Evolutionary conservation across 1,284 basidiomycete species (phyloP).

Genomic region (Hemileia vastatrix): DNA sequence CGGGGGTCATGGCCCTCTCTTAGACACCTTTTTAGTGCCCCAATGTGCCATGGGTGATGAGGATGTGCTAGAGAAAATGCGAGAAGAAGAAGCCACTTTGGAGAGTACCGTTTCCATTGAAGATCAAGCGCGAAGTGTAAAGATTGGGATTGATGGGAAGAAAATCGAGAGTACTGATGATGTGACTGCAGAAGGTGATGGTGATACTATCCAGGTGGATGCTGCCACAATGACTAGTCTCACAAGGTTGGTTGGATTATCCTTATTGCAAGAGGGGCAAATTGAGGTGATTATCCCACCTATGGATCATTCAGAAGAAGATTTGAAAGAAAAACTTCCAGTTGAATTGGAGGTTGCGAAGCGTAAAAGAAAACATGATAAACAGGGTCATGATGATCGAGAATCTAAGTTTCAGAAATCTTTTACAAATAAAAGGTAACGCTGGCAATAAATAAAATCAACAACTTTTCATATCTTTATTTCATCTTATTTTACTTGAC

Average conservation of each 20-base stretch:
- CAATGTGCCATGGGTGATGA: conserved; percentile 23
- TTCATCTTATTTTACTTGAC: too few relatives aligned
- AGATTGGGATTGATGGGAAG: conserved; percentile 15
- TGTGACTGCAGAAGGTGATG: background rate
- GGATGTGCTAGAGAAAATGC: conserved; percentile 14
- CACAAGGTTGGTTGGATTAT: conserved; percentile 11
- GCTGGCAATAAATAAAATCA: too few relatives aligned
- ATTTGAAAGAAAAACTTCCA: too few relatives aligned
- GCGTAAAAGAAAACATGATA: too few relatives aligned
- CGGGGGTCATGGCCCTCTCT: too few relatives aligned
- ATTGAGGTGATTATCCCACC: conserved; percentile 21
- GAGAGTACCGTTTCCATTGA: conserved; percentile 17
- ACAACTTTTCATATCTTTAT: too few relatives aligned
- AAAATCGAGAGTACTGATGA: conserved; percentile 3
- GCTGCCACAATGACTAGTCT: conserved; percentile 17
- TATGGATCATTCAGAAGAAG: too few relatives aligned
- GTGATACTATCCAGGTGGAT: conserved; percentile 2
- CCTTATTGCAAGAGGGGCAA: conserved; percentile 19
- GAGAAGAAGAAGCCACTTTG: conserved; percentile 1
- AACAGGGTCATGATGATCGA: too few relatives aligned
- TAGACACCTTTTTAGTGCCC: conserved; percentile 23
- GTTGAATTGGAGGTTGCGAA: too few relatives aligned
- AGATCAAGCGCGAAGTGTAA: conserved; percentile 19
- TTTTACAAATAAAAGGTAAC: too few relatives aligned
- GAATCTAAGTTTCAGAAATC: too few relatives aligned